Evolutionary conservation across 1,284 basidiomycete genomes (phyloP).

Genomic region (Cryptococcus sp.): DNA sequence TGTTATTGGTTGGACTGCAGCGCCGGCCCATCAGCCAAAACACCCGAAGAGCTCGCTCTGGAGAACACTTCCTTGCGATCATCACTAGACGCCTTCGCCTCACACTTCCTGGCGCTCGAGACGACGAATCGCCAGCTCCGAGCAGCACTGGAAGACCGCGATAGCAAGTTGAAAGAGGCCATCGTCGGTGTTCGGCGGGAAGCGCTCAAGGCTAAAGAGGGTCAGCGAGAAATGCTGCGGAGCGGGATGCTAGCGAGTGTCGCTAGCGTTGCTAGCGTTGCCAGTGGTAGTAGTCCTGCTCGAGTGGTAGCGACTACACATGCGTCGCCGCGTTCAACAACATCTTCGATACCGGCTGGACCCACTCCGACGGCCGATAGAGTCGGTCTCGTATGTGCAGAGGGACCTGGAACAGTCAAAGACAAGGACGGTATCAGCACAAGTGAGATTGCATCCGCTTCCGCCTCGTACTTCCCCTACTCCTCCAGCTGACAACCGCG

Average conservation of each 20-base stretch:
- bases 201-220: conserved; percentile 39
- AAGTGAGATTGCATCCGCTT: too few species aligned
- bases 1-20: background rate
- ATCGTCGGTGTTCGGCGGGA: conserved; percentile 46
- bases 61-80: conserved; percentile 51
- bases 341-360: background rate
- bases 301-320: too few species aligned
- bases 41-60: conserved; percentile 51
- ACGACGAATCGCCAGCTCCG: conserved; percentile 33
- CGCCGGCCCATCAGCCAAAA: conserved; percentile 36
- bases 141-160: conserved; percentile 37
- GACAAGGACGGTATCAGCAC: too few species aligned
- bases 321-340: too few species aligned
- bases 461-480: too few species aligned
- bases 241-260: too few species aligned
- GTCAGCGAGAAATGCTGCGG: conserved; percentile 30
- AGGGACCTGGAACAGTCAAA: background rate
- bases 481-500: background rate
- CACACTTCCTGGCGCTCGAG: conserved; percentile 42
- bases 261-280: too few species aligned
- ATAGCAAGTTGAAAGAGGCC: conserved; percentile 42
- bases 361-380: background rate
- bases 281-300: too few species aligned
- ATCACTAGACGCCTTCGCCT: conserved; percentile 49
- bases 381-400: background rate